A percentile compares a stretch with the other conserved stretches of the same genome.
These are phyloP conservation scores for Kwoniella sp. DNA, from an alignment of 768 basidiomycete genomes.

Conservation along the genomic window DNA sequence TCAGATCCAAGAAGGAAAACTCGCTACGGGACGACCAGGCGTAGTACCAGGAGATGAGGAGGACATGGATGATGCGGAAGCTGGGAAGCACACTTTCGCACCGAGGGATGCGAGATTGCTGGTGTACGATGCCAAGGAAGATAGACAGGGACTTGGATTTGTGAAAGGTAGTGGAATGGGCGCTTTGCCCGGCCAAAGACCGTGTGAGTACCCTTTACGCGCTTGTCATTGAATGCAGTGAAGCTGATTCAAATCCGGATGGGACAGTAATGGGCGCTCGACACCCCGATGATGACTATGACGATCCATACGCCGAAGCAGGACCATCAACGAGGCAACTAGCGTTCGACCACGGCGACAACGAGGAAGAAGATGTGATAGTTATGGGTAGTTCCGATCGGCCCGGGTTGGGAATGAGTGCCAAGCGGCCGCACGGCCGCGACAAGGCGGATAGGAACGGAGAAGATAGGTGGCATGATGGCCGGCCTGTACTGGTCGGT, in stretches of 20 bases:
- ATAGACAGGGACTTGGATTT: slow-evolving; percentile 81
- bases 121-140: slow-evolving; percentile 69
- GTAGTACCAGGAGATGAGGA: slow-evolving; percentile 62
- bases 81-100: slow-evolving; percentile 81
- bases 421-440: background rate
- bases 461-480: slow-evolving; percentile 68
- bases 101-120: slow-evolving; percentile 74
- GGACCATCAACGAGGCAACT: slow-evolving; percentile 24
- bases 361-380: slow-evolving; percentile 65
- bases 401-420: slow-evolving; percentile 9
- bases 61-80: slow-evolving; percentile 59
- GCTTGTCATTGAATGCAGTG: background rate
- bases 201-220: slow-evolving; percentile 10
- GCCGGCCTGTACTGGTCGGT: slow-evolving; percentile 70
- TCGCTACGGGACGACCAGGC: slow-evolving; percentile 51
- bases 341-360: slow-evolving; percentile 58
- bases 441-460: slow-evolving; percentile 40
- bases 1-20: slow-evolving; percentile 68
- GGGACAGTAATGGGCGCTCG: slow-evolving; percentile 13
- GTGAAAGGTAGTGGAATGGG: slow-evolving; percentile 61
- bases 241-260: background rate
- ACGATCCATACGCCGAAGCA: slow-evolving; percentile 61
- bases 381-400: slow-evolving; percentile 38
- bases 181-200: slow-evolving; percentile 26
- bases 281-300: slow-evolving; percentile 80